phyloP scores from a whole-genome alignment of 2,329 filamentous ascomycete species.

The Pyricularia grisea region DNA sequence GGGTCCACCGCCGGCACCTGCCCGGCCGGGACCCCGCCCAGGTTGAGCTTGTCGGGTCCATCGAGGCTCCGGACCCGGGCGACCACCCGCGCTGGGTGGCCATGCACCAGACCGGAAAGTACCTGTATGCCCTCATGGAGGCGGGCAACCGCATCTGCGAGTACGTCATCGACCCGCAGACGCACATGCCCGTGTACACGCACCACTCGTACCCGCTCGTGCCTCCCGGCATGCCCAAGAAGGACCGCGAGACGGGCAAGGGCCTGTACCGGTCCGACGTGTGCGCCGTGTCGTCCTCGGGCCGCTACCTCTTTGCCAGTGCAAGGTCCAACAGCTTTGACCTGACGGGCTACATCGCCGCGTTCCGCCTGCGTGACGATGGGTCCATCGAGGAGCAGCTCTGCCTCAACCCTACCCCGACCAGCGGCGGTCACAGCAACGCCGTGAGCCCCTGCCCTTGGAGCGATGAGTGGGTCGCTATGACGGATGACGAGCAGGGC shows the following conservation, averaged over 20 bases:
- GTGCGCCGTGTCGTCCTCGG: conserved; percentile 60
- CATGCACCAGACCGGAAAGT: conserved; percentile 67
- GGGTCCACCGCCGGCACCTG: conserved; percentile 58
- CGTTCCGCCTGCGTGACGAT: conserved; percentile 59
- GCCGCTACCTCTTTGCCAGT: conserved; percentile 73
- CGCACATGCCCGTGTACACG: conserved; percentile 70
- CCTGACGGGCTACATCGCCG: conserved; percentile 74
- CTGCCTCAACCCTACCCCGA: conserved; percentile 74
- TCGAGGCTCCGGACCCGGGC: conserved; percentile 58
- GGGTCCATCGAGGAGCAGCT: conserved; percentile 72
- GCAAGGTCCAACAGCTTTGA: conserved; percentile 68
- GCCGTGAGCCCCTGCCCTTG: conserved; percentile 78
- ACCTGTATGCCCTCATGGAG: conserved; percentile 83
- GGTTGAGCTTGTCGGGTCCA: conserved; percentile 60
- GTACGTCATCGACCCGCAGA: conserved; percentile 67
- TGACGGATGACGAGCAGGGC: conserved; percentile 82
- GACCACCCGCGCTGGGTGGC: conserved; percentile 88
- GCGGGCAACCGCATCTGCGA: conserved; percentile 77
- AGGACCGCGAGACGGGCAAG: conserved; percentile 26
- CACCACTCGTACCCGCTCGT: conserved; percentile 69
- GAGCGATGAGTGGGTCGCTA: conserved; percentile 80
- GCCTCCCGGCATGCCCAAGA: conserved; percentile 54
- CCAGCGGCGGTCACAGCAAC: conserved; percentile 81
- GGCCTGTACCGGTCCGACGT: conserved; percentile 78
- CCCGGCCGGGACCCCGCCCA: conserved; percentile 38